Evolutionary conservation across 192 early-diverging fungal genomes (phyloP).

Genomic region (Backusella westeae): DNA sequence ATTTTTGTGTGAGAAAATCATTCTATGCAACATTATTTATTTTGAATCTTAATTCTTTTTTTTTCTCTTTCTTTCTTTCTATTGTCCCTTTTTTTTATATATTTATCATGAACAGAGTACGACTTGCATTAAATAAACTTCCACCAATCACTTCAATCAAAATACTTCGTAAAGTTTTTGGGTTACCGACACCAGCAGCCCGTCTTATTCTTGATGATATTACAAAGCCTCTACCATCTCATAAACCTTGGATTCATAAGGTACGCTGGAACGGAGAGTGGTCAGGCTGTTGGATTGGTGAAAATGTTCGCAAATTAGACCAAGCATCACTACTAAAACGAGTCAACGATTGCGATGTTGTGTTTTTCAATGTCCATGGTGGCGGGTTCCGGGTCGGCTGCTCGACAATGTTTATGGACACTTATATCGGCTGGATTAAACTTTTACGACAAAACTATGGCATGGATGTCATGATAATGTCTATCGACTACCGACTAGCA

Average conservation of each 20-base stretch:
- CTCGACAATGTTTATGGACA: conserved; percentile 35
- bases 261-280: conserved; percentile 32
- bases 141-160: conserved; percentile 32
- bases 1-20: conserved; percentile 8
- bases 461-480: conserved; percentile 33
- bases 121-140: conserved; percentile 28
- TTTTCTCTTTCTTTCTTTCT: neutral
- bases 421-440: conserved; percentile 32
- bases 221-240: conserved; percentile 26
- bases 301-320: conserved; percentile 24
- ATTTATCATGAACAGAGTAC: conserved; percentile 22
- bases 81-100: neutral
- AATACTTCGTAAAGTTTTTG: conserved; percentile 30
- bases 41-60: neutral
- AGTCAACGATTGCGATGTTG: conserved; percentile 24
- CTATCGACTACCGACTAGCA: conserved; percentile 33
- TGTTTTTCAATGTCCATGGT: conserved; percentile 37
- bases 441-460: conserved; percentile 29
- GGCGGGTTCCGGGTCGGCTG: conserved; percentile 34
- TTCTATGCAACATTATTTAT: neutral
- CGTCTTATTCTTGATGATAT: conserved; percentile 34
- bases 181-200: conserved; percentile 33
- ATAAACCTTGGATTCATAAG: conserved; percentile 33
- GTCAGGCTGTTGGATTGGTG: conserved; percentile 40
- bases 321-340: conserved; percentile 16